Conservation (phyloP, 768 basidiomycete genomes). For the Auricularia sp. region DNA sequence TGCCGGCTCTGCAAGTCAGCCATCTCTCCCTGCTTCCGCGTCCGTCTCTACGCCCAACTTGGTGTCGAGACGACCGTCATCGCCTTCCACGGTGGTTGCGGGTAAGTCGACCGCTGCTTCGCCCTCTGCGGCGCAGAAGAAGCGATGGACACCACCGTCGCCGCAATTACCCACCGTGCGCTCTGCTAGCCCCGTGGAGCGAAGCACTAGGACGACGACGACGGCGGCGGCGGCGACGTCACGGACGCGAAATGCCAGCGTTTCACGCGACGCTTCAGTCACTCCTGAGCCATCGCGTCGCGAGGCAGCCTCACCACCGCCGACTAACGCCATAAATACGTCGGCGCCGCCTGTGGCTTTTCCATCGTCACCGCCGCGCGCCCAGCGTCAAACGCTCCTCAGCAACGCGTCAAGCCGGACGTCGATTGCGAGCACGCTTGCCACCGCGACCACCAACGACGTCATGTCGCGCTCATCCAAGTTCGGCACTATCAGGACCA, state of each 20-base stretch:
- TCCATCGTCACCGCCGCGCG: conserved; percentile 6
- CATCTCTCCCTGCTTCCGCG: conserved; percentile 17
- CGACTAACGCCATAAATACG: conserved; percentile 48
- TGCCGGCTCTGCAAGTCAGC: conserved; percentile 8
- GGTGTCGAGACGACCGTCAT: conserved; percentile 9
- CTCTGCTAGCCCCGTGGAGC: conserved; percentile 47
- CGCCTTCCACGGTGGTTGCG: not conserved
- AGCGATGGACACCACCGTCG: conserved; percentile 41
- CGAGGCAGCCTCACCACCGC: conserved; percentile 42
- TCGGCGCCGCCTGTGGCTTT: conserved; percentile 18
- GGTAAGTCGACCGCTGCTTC: conserved; percentile 5
- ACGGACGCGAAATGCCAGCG: conserved; percentile 13
- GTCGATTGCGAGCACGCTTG: conserved; percentile 10
- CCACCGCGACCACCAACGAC: conserved; percentile 1
- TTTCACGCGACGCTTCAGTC: conserved; percentile 14
- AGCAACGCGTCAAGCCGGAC: conserved; percentile 4
- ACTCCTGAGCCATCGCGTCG: conserved; percentile 6
- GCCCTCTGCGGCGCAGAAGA: conserved; percentile 26
- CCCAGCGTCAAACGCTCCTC: not conserved
- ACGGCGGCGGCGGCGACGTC: too few relatives aligned
- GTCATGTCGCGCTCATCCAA: conserved; percentile 27
- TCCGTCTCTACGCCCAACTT: conserved; percentile 59
- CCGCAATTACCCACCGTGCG: conserved; percentile 39
- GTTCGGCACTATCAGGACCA: conserved; percentile 73
- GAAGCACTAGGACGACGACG: conserved; percentile 13